Evolutionary conservation across 2,329 filamentous ascomycete genomes (phyloP).

Genomic region (Penicillium sclerotigenum): DNA sequence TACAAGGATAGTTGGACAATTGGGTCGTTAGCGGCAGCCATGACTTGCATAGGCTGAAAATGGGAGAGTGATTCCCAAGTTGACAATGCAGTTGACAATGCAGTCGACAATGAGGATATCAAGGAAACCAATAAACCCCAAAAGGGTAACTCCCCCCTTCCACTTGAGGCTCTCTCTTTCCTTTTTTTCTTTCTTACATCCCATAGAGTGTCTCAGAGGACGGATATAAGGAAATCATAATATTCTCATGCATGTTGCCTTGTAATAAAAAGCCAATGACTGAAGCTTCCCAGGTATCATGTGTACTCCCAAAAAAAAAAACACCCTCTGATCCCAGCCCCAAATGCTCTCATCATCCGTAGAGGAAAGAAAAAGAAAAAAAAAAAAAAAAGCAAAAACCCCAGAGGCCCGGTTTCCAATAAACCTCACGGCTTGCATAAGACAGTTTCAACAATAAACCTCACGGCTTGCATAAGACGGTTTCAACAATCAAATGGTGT

Average conservation of each 20-base stretch:
- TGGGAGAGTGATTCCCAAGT: not conserved
- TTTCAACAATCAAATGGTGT: not conserved
- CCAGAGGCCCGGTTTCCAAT: not conserved
- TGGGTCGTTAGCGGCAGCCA: conserved; percentile 1
- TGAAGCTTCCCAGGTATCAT: not conserved
- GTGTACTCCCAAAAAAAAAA: not conserved
- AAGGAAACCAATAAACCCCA: not conserved
- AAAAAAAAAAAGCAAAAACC: not conserved
- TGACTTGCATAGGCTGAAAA: conserved; percentile 6
- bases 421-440: conserved; percentile 3
- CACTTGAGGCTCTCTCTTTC: not conserved
- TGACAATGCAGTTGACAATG: not conserved
- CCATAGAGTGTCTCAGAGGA: not conserved
- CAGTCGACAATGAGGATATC: not conserved
- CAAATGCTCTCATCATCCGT: not conserved
- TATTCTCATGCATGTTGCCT: conserved; percentile 4
- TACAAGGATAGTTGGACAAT: not conserved
- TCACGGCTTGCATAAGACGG: not conserved
- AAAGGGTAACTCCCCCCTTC: not conserved
- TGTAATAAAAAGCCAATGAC: conserved; percentile 1
- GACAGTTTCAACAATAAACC: not conserved
- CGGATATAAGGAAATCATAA: not conserved
- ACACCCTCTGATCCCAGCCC: not conserved
- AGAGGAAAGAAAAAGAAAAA: not conserved
- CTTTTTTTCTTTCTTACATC: not conserved